phyloP scores from a whole-genome alignment of 2,329 filamentous ascomycete genomes.

The Aureobasidium sp. region DNA sequence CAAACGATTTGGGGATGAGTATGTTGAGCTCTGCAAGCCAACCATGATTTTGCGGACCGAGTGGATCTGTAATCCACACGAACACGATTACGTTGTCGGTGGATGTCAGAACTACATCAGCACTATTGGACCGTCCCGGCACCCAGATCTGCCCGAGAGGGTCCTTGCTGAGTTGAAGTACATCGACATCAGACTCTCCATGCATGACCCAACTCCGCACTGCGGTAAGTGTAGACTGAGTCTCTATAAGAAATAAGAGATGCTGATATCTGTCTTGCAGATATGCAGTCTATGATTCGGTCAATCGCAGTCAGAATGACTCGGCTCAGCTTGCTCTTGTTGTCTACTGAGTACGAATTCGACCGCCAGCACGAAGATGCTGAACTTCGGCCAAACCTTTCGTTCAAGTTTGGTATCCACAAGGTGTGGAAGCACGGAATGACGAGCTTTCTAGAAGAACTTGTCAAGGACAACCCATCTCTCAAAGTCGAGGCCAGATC shows the following conservation, averaged over 20 bases:
- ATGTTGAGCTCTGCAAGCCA: neutral
- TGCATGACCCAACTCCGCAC: neutral
- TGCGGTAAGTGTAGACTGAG: neutral
- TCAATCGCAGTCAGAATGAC: neutral
- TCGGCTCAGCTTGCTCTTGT: neutral
- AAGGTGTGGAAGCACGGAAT: neutral
- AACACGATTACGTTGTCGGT: no score
- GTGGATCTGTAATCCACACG: neutral
- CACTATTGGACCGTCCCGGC: no score
- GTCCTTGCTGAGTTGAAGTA: neutral
- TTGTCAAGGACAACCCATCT: neutral
- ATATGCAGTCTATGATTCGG: neutral
- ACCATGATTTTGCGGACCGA: neutral
- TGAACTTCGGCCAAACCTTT: no score
- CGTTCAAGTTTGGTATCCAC: neutral
- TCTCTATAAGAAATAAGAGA: neutral
- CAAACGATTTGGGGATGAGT: neutral
- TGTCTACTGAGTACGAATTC: neutral
- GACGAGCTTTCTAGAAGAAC: neutral
- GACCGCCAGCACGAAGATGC: neutral
- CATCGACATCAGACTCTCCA: neutral
- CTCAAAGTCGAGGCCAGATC: neutral
- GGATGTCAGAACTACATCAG: no score
- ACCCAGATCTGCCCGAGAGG: neutral
- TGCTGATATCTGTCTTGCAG: neutral